Conservation (phyloP, 2,329 filamentous ascomycete genomes). For the Fusarium temperatum region DNA sequence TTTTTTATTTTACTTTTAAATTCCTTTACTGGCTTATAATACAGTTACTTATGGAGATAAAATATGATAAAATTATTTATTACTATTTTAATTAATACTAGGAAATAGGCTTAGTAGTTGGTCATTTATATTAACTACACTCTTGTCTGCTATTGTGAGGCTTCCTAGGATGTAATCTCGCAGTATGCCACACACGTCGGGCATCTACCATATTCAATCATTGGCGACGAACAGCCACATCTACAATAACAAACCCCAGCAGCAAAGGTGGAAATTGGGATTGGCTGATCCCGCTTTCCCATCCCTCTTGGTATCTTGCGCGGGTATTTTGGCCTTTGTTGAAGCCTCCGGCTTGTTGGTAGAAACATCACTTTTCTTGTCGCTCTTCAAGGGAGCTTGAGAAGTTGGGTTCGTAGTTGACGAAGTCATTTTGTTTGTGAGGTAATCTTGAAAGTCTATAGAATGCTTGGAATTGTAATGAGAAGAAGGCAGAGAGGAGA, state of each 20-base stretch:
- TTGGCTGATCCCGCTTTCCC: too few relatives aligned
- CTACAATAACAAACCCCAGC: not conserved
- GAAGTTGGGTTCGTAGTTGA: too few relatives aligned
- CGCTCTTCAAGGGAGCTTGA: not conserved
- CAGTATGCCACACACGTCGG: not conserved
- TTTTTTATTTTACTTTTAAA: not conserved
- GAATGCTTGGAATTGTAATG: accelerated
- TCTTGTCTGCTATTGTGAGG: accelerated
- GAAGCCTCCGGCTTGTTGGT: not conserved
- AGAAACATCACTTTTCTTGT: not conserved
- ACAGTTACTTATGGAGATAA: accelerated
- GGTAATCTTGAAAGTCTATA: accelerated
- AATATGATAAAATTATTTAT: not conserved
- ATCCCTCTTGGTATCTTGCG: accelerated
- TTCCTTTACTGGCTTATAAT: accelerated
- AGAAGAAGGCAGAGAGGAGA: not conserved
- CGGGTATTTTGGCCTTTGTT: accelerated
- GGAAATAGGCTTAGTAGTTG: too few relatives aligned
- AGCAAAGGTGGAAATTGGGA: not conserved
- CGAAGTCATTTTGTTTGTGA: too few relatives aligned
- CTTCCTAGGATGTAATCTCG: not conserved
- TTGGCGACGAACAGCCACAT: not conserved
- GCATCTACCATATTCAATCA: not conserved
- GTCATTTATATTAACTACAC: accelerated
- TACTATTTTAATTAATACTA: not conserved